Evolutionary conservation across 2,329 filamentous ascomycete genomes (phyloP), one percentile per base, ranked within the genome.

Genomic region (Cryphonectria parasitica): DNA sequence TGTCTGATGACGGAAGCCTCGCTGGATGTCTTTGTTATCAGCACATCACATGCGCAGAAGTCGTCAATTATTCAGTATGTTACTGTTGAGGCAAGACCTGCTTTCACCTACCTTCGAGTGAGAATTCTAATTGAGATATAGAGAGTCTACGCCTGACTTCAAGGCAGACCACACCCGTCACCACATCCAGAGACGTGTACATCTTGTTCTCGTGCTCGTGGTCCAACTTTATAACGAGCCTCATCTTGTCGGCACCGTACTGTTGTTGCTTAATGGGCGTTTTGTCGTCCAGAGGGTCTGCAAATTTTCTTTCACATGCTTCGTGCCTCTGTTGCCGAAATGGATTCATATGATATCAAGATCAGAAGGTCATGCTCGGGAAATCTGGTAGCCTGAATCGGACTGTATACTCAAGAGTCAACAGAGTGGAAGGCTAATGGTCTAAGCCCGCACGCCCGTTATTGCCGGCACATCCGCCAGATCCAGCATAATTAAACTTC

Each of bases 111-210:
- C 64, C 64, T 56, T 66, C 13, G 17, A 66, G n/a, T 13, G 64
- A 25, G 22, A 66, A 66, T 43, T n/a, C 31, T 28, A 66, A 54
- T 22, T 56, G 45, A 17, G 64, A 56, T 15, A 66, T 41, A 8
- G 45, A 34, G 2, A 66, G 49, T 25, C 31, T 66, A 17, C 39
- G 34, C 13, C 28, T 25, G 4, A 66, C 22, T 31, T 66, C 31
- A 17, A 66, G 31, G 49, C 52, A 66, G 39, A 66, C 64, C 17
- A 28, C 31, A 13, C 64, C 64, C n/a, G 64, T 56, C 6, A 66
- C 45, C 17, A 66, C 49, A 39, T 66, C 64, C 13, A 52, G 22
- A 25, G 45, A 66, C 0, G 45, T 66, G 45, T 54, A 66, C 2
- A 41, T 39, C 19, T 25, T 19, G n/a, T 56, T 66, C 15, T 25